These are phyloP conservation scores for Kwoniella pini DNA, from an alignment of 768 basidiomycete species.

Conservation along the genomic window DNA sequence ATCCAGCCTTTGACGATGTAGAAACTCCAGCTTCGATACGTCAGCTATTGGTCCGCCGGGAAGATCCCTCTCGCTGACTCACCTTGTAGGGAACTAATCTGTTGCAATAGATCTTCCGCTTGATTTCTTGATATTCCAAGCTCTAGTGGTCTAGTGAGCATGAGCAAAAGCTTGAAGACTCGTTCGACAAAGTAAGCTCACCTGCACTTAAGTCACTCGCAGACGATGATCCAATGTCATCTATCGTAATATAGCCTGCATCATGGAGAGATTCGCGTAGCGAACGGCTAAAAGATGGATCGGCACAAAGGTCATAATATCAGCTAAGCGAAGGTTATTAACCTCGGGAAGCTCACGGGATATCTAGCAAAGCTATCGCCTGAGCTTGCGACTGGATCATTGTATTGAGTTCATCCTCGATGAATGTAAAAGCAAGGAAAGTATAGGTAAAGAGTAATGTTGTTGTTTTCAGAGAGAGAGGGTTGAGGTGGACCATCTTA, in stretches of 20 bases:
- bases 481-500: slow-evolving; percentile 9
- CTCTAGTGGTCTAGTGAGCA: slow-evolving; percentile 23
- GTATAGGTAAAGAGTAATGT: neutral
- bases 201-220: slow-evolving; percentile 38
- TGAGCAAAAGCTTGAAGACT: no score
- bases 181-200: slow-evolving; percentile 17
- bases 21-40: neutral
- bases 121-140: slow-evolving; percentile 28
- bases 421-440: neutral
- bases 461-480: neutral
- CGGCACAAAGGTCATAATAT: neutral
- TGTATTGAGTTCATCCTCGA: neutral
- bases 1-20: no score
- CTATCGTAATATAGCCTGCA: slow-evolving; percentile 38
- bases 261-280: slow-evolving; percentile 35
- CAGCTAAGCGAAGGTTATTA: no score
- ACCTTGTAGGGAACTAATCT: slow-evolving; percentile 31
- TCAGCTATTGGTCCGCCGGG: no score
- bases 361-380: neutral
- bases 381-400: neutral
- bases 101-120: slow-evolving; percentile 41
- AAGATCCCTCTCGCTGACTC: neutral
- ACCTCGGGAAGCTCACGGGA: neutral
- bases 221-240: slow-evolving; percentile 26
- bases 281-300: slow-evolving; percentile 4